These are phyloP conservation scores for Cryptosporidium felis DNA, from an alignment of 169 alveolate species.

Conservation along the genomic window DNA sequence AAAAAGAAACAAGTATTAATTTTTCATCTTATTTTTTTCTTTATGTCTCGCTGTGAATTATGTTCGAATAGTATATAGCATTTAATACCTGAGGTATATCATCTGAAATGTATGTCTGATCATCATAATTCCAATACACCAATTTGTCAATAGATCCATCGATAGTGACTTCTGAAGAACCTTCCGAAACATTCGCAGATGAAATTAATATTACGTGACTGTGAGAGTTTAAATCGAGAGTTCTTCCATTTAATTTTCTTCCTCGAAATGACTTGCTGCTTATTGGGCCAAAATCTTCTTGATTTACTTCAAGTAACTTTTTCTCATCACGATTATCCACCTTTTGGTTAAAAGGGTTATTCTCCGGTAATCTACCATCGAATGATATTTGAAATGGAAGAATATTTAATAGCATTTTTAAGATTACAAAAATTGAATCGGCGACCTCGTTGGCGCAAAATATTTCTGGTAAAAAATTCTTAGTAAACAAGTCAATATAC, in stretches of 20 bases:
- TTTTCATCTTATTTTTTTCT: neutral
- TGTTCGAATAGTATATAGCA: neutral
- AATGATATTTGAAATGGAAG: constrained; percentile 43
- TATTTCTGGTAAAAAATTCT: no score
- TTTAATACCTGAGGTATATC: constrained; percentile 42
- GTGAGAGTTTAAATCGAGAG: neutral
- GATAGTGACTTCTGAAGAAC: neutral
- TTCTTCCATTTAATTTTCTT: constrained; percentile 32
- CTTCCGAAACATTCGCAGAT: neutral
- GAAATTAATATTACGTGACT: neutral
- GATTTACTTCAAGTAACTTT: neutral
- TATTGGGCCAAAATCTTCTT: neutral
- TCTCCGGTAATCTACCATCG: constrained; percentile 7
- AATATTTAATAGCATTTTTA: neutral
- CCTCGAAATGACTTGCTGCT: constrained; percentile 29
- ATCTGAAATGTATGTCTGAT: neutral
- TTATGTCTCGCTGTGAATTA: neutral
- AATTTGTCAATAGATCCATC: neutral
- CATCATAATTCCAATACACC: constrained; percentile 59
- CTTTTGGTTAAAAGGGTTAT: neutral
- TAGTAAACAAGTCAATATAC: no score
- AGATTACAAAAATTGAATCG: neutral
- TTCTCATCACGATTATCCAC: no score
- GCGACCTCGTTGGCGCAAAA: constrained; percentile 1
- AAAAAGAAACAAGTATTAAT: constrained; percentile 46